phyloP scores from a whole-genome alignment of 2,329 filamentous ascomycete genomes.

The Aspergillus cejpii region DNA sequence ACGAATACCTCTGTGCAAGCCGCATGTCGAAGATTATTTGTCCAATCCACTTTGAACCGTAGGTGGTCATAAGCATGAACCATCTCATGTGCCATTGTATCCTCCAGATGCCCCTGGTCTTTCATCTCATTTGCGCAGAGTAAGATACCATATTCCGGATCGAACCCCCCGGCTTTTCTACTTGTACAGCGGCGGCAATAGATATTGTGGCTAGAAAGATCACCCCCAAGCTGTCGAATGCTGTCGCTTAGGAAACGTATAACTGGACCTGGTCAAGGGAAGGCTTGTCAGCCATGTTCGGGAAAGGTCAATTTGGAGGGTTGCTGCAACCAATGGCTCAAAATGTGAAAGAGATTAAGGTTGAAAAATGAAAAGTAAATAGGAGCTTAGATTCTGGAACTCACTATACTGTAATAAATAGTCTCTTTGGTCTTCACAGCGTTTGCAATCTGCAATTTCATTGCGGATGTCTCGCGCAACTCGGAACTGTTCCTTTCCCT shows the following conservation, averaged over 20 bases:
- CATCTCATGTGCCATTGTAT: conserved; percentile 95
- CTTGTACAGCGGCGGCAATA: conserved; percentile 71
- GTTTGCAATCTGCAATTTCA: conserved; percentile 69
- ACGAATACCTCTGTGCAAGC: conserved; percentile 77
- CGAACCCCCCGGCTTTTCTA: conserved; percentile 74
- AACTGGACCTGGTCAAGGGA: conserved; percentile 52
- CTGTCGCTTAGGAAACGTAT: conserved; percentile 82
- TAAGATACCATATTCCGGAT: conserved; percentile 76
- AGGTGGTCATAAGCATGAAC: conserved; percentile 94
- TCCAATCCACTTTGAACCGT: conserved; percentile 81
- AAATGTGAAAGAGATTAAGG: too few species aligned
- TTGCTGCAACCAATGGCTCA: too few species aligned
- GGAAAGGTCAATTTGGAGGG: background rate
- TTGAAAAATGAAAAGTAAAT: background rate
- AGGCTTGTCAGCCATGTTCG: background rate
- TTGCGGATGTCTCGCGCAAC: conserved; percentile 66
- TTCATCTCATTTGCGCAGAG: conserved; percentile 88
- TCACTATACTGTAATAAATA: conserved; percentile 72
- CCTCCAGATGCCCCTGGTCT: conserved; percentile 75
- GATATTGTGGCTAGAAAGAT: conserved; percentile 67
- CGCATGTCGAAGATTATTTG: conserved; percentile 74
- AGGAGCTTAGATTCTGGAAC: conserved; percentile 7
- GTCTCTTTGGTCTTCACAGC: conserved; percentile 74
- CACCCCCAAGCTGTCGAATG: conserved; percentile 69
- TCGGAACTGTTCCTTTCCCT: conserved; percentile 69